phyloP scores from a whole-genome alignment of 495 filamentous ascomycete genomes.

The Acidomyces sp. region DNA sequence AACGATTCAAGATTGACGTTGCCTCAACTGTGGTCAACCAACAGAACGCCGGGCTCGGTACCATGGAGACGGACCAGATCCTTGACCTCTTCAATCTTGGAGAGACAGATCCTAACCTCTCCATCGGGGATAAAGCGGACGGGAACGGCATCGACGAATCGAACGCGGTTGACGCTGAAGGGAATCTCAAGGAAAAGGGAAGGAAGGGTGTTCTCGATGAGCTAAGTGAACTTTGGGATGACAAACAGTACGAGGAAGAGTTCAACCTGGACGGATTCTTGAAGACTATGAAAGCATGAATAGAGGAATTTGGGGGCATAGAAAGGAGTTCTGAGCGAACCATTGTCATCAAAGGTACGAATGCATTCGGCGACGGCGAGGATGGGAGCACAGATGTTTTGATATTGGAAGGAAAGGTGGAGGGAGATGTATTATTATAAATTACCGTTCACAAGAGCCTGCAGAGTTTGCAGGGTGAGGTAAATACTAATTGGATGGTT shows the following conservation, averaged over 20 bases:
- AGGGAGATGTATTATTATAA: too few species aligned
- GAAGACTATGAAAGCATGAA: conserved; percentile 57
- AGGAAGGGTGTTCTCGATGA: conserved; percentile 95
- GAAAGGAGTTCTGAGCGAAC: too few species aligned
- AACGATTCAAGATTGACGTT: conserved; percentile 99
- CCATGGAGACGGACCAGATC: conserved; percentile 97
- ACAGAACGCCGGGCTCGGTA: conserved; percentile 86
- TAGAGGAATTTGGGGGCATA: too few species aligned
- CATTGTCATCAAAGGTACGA: too few species aligned
- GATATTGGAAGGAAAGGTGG: too few species aligned
- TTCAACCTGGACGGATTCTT: conserved; percentile 90
- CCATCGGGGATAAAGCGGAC: conserved; percentile 43
- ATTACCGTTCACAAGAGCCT: too few species aligned
- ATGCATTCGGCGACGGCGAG: too few species aligned
- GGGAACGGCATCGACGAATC: conserved; percentile 44
- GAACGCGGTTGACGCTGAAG: conserved; percentile 87
- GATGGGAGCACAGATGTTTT: too few species aligned
- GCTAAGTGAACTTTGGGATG: conserved; percentile 91
- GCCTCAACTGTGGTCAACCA: conserved; percentile 97
- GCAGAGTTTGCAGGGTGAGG: too few species aligned
- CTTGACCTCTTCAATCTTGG: conserved; percentile 91
- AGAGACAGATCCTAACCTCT: conserved; percentile 51
- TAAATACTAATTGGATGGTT: too few species aligned
- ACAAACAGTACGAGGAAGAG: conserved; percentile 89
- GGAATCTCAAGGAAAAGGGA: conserved; percentile 84